Percentiles rank a stretch among this genome's conserved stretches.
Conservation (phyloP, 2,329 filamentous ascomycete species). For the Fusarium algeriense region DNA sequence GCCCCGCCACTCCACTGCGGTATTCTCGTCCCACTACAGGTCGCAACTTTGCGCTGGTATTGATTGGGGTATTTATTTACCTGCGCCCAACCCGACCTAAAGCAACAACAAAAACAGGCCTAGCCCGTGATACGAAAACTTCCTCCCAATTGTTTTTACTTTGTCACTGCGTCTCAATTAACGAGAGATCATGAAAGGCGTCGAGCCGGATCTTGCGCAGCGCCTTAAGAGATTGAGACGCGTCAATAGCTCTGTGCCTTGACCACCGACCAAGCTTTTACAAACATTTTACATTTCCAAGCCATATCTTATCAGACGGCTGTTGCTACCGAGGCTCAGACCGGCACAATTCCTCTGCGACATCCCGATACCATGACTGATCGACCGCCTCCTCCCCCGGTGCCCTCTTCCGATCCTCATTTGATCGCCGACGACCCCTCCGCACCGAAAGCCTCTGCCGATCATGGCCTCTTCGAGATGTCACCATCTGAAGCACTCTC, state of each 20-base stretch:
- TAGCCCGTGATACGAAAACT: constrained; percentile 30
- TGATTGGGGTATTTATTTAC: constrained; percentile 9
- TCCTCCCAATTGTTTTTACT: neutral
- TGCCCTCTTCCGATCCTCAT: constrained; percentile 56
- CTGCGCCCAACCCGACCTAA: constrained; percentile 12
- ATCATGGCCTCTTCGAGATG: constrained; percentile 79
- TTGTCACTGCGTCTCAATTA: constrained; percentile 29
- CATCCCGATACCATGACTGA: constrained; percentile 42
- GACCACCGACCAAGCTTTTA: constrained; percentile 25
- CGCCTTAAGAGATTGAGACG: constrained; percentile 47
- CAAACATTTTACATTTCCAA: neutral
- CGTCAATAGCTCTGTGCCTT: constrained; percentile 44
- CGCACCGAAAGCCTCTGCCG: constrained; percentile 48
- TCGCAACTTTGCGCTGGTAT: constrained; percentile 43
- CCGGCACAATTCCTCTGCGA: constrained; percentile 38
- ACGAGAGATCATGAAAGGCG: constrained; percentile 48
- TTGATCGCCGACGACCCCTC: constrained; percentile 46
- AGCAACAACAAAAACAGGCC: constrained; percentile 36
- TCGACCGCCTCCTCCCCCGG: constrained; percentile 56
- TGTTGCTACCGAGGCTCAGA: constrained; percentile 40
- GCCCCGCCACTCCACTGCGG: constrained; percentile 33
- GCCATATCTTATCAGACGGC: constrained; percentile 45
- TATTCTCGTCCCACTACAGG: constrained; percentile 42
- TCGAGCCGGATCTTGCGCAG: constrained; percentile 41
- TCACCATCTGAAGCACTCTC: constrained; percentile 80